Base-by-base conservation (phyloP, 768 basidiomycete species). In the Hygrocybe punicea region DNA sequence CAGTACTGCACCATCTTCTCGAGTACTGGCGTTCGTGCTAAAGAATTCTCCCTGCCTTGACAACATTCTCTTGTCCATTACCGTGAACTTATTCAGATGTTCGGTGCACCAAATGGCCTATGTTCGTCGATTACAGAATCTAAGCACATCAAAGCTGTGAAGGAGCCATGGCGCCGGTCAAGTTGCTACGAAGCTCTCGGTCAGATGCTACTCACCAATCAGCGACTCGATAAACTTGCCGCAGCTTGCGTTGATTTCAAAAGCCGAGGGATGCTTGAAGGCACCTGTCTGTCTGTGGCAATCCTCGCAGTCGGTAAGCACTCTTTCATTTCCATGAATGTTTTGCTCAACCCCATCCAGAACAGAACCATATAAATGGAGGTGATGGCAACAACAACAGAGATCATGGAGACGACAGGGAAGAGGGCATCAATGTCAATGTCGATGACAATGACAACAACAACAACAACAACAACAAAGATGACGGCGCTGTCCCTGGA, bases 1-100 rank as follows among this genome's bases (percentile, higher is more conserved):
- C 14, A 42, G 40, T 19, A 64, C 16, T 68, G 69, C 1, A 19
- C 60, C 2, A 60, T 75, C 21, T 76, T 73, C 52, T 57, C 68
- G 33, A 53, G 40, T 0, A 49, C 25, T 19, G 40, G 40, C 19
- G 10, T 42, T 19, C 40, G 40, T 16, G 33, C 24, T 4, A 10
- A 42, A 16, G n/a, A 21, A 62, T 42, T 42, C 40, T 14, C 40
- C 40, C 40, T 42, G 19, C 40, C 40, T 16, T 6, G 10, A 42
- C 40, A 42, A 19, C 40, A 42, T 42, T 42, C 40, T 16, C 40
- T 42, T n/a, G 13, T 25, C 8, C 63, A 68, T 53, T 67, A 68
- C 23, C 19, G 23, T 11, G 17, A 39, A 4, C 23, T 53, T 17
- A 66, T 68, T 33, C 53, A 59, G 29, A 33, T 42, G 2, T 66